Evolutionary conservation across 1,284 basidiomycete species (phyloP).

Genomic region (Heterobasidion parviporum): DNA sequence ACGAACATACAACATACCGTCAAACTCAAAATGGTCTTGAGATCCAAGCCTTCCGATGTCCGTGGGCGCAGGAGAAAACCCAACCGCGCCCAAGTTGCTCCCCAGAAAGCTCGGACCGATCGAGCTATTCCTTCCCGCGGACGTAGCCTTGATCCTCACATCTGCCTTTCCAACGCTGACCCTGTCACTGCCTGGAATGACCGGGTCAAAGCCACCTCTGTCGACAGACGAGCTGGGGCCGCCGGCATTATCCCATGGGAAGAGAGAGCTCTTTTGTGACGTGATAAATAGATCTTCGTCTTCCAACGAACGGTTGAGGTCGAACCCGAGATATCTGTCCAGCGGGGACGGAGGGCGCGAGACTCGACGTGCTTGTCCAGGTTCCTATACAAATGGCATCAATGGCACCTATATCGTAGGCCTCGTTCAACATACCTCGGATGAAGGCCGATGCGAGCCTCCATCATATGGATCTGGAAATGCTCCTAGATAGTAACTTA

Average conservation of each 20-base stretch:
- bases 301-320: conserved; percentile 19
- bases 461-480: conserved; percentile 10
- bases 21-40: conserved; percentile 58
- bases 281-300: conserved; percentile 28
- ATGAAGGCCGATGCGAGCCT: conserved; percentile 42
- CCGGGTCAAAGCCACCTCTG: conserved; percentile 19
- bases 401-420: conserved; percentile 4
- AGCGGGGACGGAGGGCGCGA: conserved; percentile 45
- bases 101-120: conserved; percentile 22
- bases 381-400: conserved; percentile 41
- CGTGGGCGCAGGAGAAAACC: conserved; percentile 38
- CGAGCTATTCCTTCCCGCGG: conserved; percentile 39
- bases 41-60: conserved; percentile 27
- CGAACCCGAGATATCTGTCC: conserved; percentile 38
- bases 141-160: conserved; percentile 43
- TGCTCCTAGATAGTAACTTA: neutral
- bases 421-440: conserved; percentile 39
- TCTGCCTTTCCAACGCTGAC: conserved; percentile 44
- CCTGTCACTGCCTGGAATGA: conserved; percentile 35
- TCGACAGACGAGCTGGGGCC: conserved; percentile 44
- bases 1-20: conserved; percentile 31
- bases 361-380: conserved; percentile 61
- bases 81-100: conserved; percentile 19
- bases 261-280: conserved; percentile 62
- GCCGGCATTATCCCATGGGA: conserved; percentile 78